These are phyloP conservation scores for Trametes pubescens DNA, from an alignment of 1,284 basidiomycete species.

Conservation along the genomic window DNA sequence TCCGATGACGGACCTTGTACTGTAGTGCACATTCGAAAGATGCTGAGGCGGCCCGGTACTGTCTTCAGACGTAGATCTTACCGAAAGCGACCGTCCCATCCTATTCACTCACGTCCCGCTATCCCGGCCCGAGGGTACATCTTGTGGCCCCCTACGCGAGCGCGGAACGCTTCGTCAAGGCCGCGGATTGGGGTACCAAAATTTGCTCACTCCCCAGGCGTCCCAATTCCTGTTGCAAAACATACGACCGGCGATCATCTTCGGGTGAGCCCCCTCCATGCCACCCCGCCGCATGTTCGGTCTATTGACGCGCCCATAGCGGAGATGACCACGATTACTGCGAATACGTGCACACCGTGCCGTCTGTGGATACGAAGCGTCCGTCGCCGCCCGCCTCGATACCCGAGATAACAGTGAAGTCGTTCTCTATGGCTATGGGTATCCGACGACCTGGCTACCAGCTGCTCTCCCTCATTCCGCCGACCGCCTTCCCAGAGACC, in stretches of 20 bases:
- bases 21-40: background rate
- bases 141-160: conserved; percentile 65
- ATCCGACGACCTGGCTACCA: conserved; percentile 67
- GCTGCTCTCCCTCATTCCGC: conserved; percentile 62
- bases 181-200: conserved; percentile 69
- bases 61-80: conserved; percentile 22
- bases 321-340: conserved; percentile 78
- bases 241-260: conserved; percentile 58
- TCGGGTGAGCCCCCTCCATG: conserved; percentile 48
- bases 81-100: conserved; percentile 39
- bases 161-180: conserved; percentile 59
- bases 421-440: conserved; percentile 68
- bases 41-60: background rate
- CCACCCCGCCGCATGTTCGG: background rate
- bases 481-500: conserved; percentile 23
- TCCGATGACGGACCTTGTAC: background rate
- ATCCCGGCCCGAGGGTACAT: conserved; percentile 55
- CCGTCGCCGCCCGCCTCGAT: conserved; percentile 41
- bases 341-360: conserved; percentile 55
- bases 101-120: conserved; percentile 73
- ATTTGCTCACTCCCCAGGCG: conserved; percentile 59
- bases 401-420: conserved; percentile 67
- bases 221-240: conserved; percentile 59
- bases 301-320: conserved; percentile 39
- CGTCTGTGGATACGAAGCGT: conserved; percentile 34